Conservation (phyloP, 202 grass and related monocot species). For the Schoenoplectus triqueter region DNA sequence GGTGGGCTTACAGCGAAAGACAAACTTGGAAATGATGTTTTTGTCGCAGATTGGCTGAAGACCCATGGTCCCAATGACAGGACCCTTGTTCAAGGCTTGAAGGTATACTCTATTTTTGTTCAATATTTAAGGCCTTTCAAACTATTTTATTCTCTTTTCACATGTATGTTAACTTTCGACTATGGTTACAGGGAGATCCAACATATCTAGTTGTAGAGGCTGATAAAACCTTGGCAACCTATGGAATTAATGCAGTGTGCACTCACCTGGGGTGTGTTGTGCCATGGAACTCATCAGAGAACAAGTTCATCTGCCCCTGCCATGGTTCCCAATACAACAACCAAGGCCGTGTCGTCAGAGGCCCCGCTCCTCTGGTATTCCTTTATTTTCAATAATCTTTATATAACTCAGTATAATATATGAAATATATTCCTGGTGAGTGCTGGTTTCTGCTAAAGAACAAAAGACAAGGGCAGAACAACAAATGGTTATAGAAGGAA, state of each 20-base stretch:
- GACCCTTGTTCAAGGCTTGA: conserved; percentile 76
- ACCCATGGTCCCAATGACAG: conserved; percentile 77
- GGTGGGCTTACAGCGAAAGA: conserved; percentile 67
- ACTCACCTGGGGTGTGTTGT: conserved; percentile 97
- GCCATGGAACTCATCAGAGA: conserved; percentile 89
- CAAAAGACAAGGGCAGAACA: neutral
- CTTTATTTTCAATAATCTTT: neutral
- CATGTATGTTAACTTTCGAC: neutral
- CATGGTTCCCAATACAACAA: conserved; percentile 95
- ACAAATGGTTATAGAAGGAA: neutral
- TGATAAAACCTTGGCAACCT: conserved; percentile 83
- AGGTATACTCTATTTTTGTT: conserved; percentile 38
- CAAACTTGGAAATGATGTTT: conserved; percentile 72
- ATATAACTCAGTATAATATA: neutral
- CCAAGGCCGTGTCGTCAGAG: conserved; percentile 93
- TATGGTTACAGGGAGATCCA: conserved; percentile 67
- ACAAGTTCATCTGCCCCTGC: conserved; percentile 95
- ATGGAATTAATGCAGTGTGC: conserved; percentile 85
- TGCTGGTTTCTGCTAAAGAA: conserved; percentile 3
- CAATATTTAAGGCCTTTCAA: neutral
- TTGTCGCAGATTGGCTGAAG: conserved; percentile 53
- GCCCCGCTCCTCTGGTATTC: conserved; percentile 86
- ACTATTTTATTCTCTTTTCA: too few relatives aligned
- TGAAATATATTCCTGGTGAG: neutral
- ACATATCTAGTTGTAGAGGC: conserved; percentile 84